Conservation (phyloP, 176 grass and related monocot species). For the Tillandsia leiboldiana region DNA sequence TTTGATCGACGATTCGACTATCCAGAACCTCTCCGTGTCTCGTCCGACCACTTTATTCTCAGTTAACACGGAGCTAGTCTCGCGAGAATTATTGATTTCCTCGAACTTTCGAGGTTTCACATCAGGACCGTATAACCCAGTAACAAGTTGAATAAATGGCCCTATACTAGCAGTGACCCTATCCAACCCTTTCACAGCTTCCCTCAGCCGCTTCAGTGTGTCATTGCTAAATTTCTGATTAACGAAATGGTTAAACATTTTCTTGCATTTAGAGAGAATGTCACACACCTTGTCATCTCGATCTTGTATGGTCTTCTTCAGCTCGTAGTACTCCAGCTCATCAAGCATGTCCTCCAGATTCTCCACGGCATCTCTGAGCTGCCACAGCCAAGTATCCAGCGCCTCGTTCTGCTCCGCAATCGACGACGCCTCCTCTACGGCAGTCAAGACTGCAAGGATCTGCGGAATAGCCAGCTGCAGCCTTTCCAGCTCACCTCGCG, state of each 20-base stretch:
- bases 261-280: not conserved
- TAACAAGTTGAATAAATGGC: too few species aligned
- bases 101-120: too few species aligned
- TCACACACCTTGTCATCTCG: not conserved
- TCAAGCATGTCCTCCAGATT: constrained; percentile 7
- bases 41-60: too few species aligned
- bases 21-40: too few species aligned
- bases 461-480: not conserved
- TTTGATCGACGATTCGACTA: too few species aligned
- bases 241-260: not conserved
- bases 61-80: too few species aligned
- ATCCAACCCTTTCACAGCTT: not conserved
- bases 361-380: constrained; percentile 17
- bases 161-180: not conserved
- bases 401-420: not conserved
- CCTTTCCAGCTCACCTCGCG: too few species aligned
- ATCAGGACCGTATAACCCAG: too few species aligned
- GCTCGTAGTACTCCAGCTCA: constrained; percentile 11
- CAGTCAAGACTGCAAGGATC: not conserved
- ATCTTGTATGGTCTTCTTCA: not conserved
- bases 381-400: constrained; percentile 3
- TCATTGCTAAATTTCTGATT: not conserved
- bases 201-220: not conserved
- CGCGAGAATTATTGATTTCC: too few species aligned
- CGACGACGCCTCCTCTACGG: too few species aligned